Conservation (phyloP, 2,329 filamentous ascomycete genomes). For the Pyricularia pennisetigena region DNA sequence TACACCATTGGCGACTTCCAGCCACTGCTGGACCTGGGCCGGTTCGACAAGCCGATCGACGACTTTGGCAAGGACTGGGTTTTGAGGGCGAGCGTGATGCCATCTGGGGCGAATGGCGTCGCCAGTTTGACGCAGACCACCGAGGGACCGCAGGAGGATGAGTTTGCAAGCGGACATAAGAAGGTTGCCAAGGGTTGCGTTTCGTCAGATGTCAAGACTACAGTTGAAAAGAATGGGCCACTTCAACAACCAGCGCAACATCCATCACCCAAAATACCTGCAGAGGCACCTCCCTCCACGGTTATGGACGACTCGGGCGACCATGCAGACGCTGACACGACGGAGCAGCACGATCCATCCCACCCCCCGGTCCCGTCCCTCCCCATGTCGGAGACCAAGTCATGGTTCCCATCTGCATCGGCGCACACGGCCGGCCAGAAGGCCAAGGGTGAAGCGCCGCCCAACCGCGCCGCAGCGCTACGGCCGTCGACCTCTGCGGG, state of each 20-base stretch:
- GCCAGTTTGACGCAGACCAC: conserved; percentile 1
- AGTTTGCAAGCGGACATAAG: conserved; percentile 25
- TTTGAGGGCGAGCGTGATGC: conserved; percentile 17
- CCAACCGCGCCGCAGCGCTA: neutral
- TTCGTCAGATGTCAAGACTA: conserved; percentile 4
- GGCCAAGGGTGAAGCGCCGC: conserved; percentile 4
- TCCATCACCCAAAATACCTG: neutral
- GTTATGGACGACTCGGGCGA: neutral
- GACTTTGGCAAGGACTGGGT: conserved; percentile 36
- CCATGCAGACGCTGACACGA: no score
- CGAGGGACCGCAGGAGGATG: conserved; percentile 15
- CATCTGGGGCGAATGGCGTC: conserved; percentile 7
- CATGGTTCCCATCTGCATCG: conserved; percentile 27
- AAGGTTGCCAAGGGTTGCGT: neutral
- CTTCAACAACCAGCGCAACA: neutral
- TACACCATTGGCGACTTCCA: conserved; percentile 60
- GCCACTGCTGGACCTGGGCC: conserved; percentile 54
- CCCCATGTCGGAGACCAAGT: conserved; percentile 10
- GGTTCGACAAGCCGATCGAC: conserved; percentile 43
- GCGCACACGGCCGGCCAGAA: conserved; percentile 16
- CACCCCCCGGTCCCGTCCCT: conserved; percentile 12
- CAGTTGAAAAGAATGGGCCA: neutral
- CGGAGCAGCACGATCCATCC: no score
- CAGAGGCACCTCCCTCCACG: neutral
- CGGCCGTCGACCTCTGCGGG: conserved; percentile 9